Evolutionary conservation across 2,329 filamentous ascomycete species (phyloP).

Genomic region (Hortaea werneckii): DNA sequence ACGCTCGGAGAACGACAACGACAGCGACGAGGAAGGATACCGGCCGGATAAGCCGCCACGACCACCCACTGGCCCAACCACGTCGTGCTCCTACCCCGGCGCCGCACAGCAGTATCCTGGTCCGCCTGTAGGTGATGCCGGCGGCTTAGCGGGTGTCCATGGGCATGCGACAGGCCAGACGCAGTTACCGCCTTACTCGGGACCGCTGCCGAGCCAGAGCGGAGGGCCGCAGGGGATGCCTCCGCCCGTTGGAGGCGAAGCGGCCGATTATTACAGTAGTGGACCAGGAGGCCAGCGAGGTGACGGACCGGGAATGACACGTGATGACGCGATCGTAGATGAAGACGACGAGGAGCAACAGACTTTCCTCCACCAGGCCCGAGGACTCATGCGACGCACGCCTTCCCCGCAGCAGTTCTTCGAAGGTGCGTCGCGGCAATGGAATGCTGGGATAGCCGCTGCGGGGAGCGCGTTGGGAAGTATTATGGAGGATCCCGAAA

Average conservation of each 20-base stretch:
- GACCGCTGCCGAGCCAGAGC: constrained; percentile 15
- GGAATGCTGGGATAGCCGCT: constrained; percentile 71
- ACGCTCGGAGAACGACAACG: constrained; percentile 59
- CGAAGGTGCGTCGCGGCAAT: constrained; percentile 69
- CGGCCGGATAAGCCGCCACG: constrained; percentile 15
- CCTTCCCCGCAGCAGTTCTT: constrained; percentile 83
- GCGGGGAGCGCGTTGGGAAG: constrained; percentile 74
- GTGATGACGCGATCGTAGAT: background rate
- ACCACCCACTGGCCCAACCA: constrained; percentile 1
- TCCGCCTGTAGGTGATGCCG: background rate
- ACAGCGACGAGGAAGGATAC: constrained; percentile 22
- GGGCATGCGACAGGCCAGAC: background rate
- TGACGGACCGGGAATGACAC: background rate
- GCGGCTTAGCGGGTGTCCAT: background rate
- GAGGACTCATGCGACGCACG: constrained; percentile 68
- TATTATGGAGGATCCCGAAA: constrained; percentile 73
- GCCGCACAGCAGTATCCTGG: background rate
- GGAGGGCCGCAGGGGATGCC: constrained; percentile 16
- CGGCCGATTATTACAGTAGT: constrained; percentile 21
- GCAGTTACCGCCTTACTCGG: constrained; percentile 3
- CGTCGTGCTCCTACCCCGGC: background rate
- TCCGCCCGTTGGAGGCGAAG: constrained; percentile 19
- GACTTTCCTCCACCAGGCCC: constrained; percentile 48
- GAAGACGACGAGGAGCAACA: constrained; percentile 6
- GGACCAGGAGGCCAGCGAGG: constrained; percentile 5